Evolutionary conservation across 768 basidiomycete genomes (phyloP), one percentile per base, ranked within the genome.

Genomic region (Lentinula aciculospora): DNA sequence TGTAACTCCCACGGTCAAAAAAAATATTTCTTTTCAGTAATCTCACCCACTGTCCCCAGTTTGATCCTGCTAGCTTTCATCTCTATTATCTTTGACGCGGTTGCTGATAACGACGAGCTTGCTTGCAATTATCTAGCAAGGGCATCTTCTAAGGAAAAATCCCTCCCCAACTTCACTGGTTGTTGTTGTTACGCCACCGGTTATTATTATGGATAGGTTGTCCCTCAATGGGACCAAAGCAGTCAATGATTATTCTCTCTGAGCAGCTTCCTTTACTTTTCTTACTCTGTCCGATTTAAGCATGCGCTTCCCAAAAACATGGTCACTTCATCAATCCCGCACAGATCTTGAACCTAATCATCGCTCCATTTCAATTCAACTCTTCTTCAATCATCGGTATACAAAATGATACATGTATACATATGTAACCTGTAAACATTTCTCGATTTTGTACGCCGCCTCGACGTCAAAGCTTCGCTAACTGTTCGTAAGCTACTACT

Each of bases 341-440:
- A n/a, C 28, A 31, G 40, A 69, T 72, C 70, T 67, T 62, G 64
- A 75, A 74, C 74, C 63, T 71, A 68, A 74, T 75, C 70, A 69
- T 9, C 19, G 27, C 29, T 57, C 57, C 67, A 44, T 62, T 64
- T 44, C 64, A 73, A 73, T 71, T 65, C 66, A 67, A 55, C 47
- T 15, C 40, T 50, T 57, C 47, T 23, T 49, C 37, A 61, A 58
- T 59, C 53, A 61, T 36, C 42, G n/a, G 57, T 21, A 49, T 31
- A 50, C 58, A n/a, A 23, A 39, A 19, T 44, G 42, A 44, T 44
- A 21, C 42, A 44, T 44, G 21, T 17, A 23, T 44, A 44, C 32
- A 23, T 23, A 13, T 13, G 13, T 39, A 44, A 34, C 32, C 13
- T 34, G 32, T n/a, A 44, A 44, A 21, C 56, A 17, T 36, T 53